Evolutionary conservation across 2,329 filamentous ascomycete genomes (phyloP).

Genomic region (Ceratocystis eucalypticola): DNA sequence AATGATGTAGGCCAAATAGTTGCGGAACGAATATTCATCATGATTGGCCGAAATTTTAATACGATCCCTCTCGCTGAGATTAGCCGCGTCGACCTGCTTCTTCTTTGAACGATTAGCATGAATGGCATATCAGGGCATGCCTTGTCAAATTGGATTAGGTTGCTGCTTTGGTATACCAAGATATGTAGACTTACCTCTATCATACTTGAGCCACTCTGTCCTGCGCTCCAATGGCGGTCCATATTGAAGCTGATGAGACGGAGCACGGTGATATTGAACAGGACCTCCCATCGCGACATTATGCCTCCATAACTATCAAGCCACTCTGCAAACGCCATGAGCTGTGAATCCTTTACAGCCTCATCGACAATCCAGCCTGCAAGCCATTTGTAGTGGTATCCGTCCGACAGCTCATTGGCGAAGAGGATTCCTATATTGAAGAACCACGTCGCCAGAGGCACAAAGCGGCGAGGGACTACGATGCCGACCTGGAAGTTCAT

Average conservation of each 20-base stretch:
- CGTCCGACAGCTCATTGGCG: constrained; percentile 70
- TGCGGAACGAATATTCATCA: constrained; percentile 63
- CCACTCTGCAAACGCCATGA: constrained; percentile 51
- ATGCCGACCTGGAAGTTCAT: constrained; percentile 72
- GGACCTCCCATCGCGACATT: constrained; percentile 85
- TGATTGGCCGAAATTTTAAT: constrained; percentile 59
- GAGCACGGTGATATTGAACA: constrained; percentile 91
- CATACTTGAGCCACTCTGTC: constrained; percentile 43
- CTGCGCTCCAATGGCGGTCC: constrained; percentile 87
- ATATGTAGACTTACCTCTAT: constrained; percentile 55
- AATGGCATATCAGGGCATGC: not conserved
- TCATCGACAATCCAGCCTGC: constrained; percentile 30
- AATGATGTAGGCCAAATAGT: constrained; percentile 77
- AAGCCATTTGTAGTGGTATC: constrained; percentile 59
- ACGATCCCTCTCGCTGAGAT: constrained; percentile 79
- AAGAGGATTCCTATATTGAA: constrained; percentile 83
- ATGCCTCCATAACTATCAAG: constrained; percentile 72
- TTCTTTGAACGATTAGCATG: constrained; percentile 68
- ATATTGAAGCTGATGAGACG: constrained; percentile 93
- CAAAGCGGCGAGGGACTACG: constrained; percentile 50
- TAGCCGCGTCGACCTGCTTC: constrained; percentile 82
- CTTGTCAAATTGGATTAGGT: not conserved
- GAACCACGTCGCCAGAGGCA: constrained; percentile 69
- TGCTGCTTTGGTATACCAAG: not conserved
- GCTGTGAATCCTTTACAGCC: constrained; percentile 25